phyloP scores from a whole-genome alignment of 495 filamentous ascomycete species.

The Neurospora sublineolata region DNA sequence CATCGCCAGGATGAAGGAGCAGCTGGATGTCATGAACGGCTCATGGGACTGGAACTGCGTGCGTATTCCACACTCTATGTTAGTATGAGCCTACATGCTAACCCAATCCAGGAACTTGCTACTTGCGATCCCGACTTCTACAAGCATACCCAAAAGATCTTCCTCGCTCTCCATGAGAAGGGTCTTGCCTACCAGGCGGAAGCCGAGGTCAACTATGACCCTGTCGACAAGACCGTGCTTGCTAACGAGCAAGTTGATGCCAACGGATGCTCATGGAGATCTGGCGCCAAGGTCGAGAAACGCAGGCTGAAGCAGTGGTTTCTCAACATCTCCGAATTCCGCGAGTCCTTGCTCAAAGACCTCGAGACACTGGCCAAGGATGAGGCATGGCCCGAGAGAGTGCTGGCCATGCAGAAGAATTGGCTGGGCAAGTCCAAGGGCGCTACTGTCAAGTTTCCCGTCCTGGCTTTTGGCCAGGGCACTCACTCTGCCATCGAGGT shows the following conservation, averaged over 20 bases:
- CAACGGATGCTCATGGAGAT: constrained; percentile 76
- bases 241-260: constrained; percentile 87
- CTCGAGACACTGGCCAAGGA: constrained; percentile 50
- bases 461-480: constrained; percentile 30
- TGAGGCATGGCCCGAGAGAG: constrained; percentile 69
- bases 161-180: constrained; percentile 58
- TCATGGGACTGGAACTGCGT: constrained; percentile 76
- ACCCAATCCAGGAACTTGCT: constrained; percentile 53
- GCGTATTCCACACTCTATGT: constrained; percentile 20
- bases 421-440: constrained; percentile 76
- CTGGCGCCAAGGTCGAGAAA: constrained; percentile 76
- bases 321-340: constrained; percentile 68
- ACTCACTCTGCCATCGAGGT: constrained; percentile 46
- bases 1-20: constrained; percentile 73
- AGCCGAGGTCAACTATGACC: constrained; percentile 80
- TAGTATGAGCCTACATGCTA: background rate
- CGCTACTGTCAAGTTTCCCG: constrained; percentile 57
- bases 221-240: constrained; percentile 77
- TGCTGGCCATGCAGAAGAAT: constrained; percentile 74
- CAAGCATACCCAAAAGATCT: constrained; percentile 77
- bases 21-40: constrained; percentile 63
- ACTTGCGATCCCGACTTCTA: constrained; percentile 80
- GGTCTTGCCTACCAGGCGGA: constrained; percentile 69
- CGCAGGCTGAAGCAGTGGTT: constrained; percentile 80
- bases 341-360: constrained; percentile 60